Evolutionary conservation across 805 yeast genomes (phyloP).

Genomic region (Myxozyma neglecta): DNA sequence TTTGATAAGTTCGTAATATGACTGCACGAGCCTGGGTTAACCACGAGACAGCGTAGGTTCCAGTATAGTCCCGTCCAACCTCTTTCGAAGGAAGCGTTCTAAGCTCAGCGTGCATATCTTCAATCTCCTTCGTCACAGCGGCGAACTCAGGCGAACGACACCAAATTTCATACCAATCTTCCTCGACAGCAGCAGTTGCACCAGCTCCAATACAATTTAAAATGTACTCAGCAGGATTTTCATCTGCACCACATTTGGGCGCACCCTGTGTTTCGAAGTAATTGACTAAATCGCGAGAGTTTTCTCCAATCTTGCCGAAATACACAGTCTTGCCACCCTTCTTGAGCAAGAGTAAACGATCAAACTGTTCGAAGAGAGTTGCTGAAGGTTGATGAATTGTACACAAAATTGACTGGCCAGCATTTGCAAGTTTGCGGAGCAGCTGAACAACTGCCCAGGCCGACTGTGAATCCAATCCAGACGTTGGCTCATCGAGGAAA

Average conservation of each 20-base stretch:
- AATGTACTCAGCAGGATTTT: constrained; percentile 77
- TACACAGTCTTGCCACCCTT: constrained; percentile 80
- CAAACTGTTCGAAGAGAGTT: constrained; percentile 63
- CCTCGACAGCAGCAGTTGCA: constrained; percentile 60
- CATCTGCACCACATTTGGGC: constrained; percentile 57
- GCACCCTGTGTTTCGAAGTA: constrained; percentile 77
- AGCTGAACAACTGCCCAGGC: constrained; percentile 70
- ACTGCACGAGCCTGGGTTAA: constrained; percentile 48
- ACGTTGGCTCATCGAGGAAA: constrained; percentile 68
- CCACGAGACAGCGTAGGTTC: constrained; percentile 51
- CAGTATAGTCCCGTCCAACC: constrained; percentile 32
- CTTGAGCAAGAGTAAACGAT: constrained; percentile 63
- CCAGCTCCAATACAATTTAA: constrained; percentile 77
- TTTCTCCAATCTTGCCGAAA: constrained; percentile 75
- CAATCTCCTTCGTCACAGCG: constrained; percentile 41
- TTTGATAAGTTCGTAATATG: constrained; percentile 45
- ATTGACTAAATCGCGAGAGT: constrained; percentile 55
- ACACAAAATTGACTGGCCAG: constrained; percentile 74
- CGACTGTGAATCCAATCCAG: constrained; percentile 63
- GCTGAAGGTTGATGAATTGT: constrained; percentile 82
- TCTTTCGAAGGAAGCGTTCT: constrained; percentile 32
- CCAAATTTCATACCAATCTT: constrained; percentile 71
- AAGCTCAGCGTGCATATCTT: constrained; percentile 39
- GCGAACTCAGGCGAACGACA: constrained; percentile 46
- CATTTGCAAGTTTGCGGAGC: constrained; percentile 63